These are phyloP conservation scores for Cordyceps cicadae DNA, from an alignment of 2,329 filamentous ascomycete species.

Conservation along the genomic window DNA sequence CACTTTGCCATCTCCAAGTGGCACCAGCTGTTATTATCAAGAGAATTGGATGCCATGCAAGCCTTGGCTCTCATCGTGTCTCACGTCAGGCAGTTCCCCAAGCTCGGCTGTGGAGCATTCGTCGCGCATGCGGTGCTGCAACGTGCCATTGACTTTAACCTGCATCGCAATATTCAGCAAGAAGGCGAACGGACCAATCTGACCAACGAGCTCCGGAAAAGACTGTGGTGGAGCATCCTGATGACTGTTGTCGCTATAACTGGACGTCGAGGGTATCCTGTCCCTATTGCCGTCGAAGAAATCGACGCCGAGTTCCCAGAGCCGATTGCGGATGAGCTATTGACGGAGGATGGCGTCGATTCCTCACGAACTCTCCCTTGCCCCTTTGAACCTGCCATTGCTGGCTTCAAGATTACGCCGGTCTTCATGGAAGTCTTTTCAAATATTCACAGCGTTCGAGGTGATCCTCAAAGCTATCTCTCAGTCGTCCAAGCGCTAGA, in stretches of 20 bases:
- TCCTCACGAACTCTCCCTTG: conserved; percentile 49
- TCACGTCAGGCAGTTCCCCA: conserved; percentile 69
- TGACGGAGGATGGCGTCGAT: conserved; percentile 57
- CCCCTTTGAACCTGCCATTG: conserved; percentile 57
- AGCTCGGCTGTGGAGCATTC: conserved; percentile 66
- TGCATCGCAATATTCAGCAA: conserved; percentile 61
- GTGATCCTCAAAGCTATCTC: conserved; percentile 55
- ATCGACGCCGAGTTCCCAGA: conserved; percentile 73
- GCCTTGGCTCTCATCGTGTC: conserved; percentile 63
- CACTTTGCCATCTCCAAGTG: conserved; percentile 65
- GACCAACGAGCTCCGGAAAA: conserved; percentile 67
- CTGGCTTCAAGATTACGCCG: conserved; percentile 55
- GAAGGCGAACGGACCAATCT: conserved; percentile 43
- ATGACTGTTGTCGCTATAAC: conserved; percentile 59
- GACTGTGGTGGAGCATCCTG: conserved; percentile 68
- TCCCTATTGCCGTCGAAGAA: conserved; percentile 65
- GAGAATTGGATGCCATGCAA: conserved; percentile 60
- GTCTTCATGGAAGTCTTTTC: conserved; percentile 67
- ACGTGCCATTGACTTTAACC: conserved; percentile 63
- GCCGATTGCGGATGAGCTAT: conserved; percentile 60
- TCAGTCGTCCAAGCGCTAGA: conserved; percentile 58
- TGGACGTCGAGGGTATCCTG: conserved; percentile 68
- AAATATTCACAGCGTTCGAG: conserved; percentile 63
- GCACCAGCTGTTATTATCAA: conserved; percentile 53
- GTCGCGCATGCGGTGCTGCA: conserved; percentile 57